A percentile compares a stretch with the other conserved stretches of the same genome.
phyloP scores from a whole-genome alignment of 257 asterid species.

The Nicotiana sylvestris region DNA sequence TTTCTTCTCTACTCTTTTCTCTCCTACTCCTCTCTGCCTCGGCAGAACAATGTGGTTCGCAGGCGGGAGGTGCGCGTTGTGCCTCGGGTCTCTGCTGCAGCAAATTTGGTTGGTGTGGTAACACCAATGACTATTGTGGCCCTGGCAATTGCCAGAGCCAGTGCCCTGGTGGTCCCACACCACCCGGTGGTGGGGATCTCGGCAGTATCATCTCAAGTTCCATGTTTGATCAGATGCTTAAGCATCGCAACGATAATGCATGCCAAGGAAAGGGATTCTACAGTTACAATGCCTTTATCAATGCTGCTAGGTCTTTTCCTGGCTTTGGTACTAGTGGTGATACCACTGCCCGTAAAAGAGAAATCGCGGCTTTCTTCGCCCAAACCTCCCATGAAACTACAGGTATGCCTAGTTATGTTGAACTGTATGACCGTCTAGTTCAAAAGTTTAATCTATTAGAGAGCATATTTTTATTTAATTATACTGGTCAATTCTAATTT shows the following conservation, averaged over 20 bases:
- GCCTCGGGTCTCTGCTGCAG: neutral
- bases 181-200: neutral
- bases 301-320: slow-evolving; percentile 21
- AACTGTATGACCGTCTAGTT: too few relatives aligned
- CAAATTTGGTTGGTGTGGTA: neutral
- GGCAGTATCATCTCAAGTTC: neutral
- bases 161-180: neutral
- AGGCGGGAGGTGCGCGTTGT: slow-evolving; percentile 3
- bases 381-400: slow-evolving; percentile 35
- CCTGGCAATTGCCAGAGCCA: slow-evolving; percentile 1
- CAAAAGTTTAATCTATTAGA: too few relatives aligned
- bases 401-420: neutral
- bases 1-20: neutral
- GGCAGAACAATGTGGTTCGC: slow-evolving; percentile 5
- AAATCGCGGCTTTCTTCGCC: slow-evolving; percentile 31
- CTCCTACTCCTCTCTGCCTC: neutral
- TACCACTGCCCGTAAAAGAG: slow-evolving; percentile 20
- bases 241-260: slow-evolving; percentile 23
- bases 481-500: too few relatives aligned
- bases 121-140: neutral
- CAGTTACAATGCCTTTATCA: slow-evolving; percentile 27
- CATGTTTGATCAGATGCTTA: slow-evolving; percentile 16
- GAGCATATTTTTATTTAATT: too few relatives aligned
- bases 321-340: slow-evolving; percentile 30
- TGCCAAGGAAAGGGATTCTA: slow-evolving; percentile 27